Percentiles rank a stretch among this genome's conserved stretches.
Evolutionary conservation across 176 grass and related monocot species (phyloP).

Genomic region (Neostapfia colusana): DNA sequence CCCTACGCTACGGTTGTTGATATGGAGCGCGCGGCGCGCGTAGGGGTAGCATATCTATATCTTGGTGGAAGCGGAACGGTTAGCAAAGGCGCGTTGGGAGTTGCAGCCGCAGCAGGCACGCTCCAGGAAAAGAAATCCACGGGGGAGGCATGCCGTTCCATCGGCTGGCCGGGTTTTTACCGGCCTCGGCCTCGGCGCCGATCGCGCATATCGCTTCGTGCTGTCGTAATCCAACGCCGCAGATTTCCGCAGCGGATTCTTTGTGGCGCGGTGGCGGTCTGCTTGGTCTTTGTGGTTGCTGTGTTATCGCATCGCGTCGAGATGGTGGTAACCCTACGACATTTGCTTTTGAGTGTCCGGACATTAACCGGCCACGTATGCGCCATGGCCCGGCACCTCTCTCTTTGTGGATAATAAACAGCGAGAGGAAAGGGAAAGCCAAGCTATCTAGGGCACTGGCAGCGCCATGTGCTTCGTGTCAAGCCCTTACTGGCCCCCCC

Average conservation of each 20-base stretch:
- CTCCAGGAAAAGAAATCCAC: conserved; percentile 41
- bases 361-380: neutral
- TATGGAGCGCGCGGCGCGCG: neutral
- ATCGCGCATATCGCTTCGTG: conserved; percentile 5
- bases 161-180: neutral
- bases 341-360: neutral
- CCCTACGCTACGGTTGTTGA: neutral
- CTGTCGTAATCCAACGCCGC: conserved; percentile 25
- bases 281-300: neutral
- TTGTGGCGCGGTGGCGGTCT: neutral
- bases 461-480: conserved; percentile 52
- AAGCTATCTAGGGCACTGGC: neutral
- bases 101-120: conserved; percentile 23
- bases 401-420: neutral
- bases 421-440: neutral
- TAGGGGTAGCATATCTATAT: conserved; percentile 13
- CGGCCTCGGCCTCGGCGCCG: conserved; percentile 28
- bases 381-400: neutral
- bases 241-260: conserved; percentile 12
- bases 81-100: conserved; percentile 21
- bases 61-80: conserved; percentile 22
- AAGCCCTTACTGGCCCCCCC: conserved; percentile 34
- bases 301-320: neutral
- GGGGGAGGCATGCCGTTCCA: conserved; percentile 19
- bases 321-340: neutral